Evolutionary conservation across 2,329 filamentous ascomycete species (phyloP), one percentile per base, ranked within the genome.

Genomic region (Colletotrichum truncatum): DNA sequence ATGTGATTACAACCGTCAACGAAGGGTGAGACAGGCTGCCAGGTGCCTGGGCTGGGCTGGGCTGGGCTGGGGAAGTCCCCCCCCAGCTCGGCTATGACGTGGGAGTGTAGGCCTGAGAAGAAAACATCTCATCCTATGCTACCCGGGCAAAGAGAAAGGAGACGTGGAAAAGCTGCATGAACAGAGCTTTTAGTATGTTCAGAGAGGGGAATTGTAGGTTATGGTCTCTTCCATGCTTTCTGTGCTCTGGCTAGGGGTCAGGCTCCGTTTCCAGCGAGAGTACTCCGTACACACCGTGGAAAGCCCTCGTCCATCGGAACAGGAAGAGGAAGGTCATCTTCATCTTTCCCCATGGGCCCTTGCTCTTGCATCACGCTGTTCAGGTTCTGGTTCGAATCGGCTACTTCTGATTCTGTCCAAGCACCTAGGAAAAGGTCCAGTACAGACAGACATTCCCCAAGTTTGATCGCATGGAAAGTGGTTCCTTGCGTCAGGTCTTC

Each of bases 401-500:
- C 32, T 38, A 49, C 23, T 23, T 21, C 26, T 12, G 12, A 23
- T 34, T 34, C 30, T 58, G 28, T n/a, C n/a, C n/a, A n/a, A n/a
- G n/a, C n/a, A n/a, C n/a, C 25, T 30, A 25, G 18, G 16, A 49
- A 34, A 49, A n/a, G n/a, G n/a, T 4, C 5, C 28, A n/a, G 21
- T 11, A 25, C 23, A 39, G 6, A 16, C 18, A n/a, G n/a, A 12
- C 32, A 8, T 53, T 21, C 49, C 49, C 46, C 36, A 28, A 30
- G 38, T 16, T 56, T n/a, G 53, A 36, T 11, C 26, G 38, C 28
- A 34, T 25, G 54, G 30, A 36, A 53, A 36, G 56, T 41, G 36
- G 56, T 60, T 60, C 46, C 46, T 45, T 53, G 57, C 48, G 48
- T 53, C 48, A 45, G 57, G 26, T 52, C 10, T 18, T 60, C 45